A percentile compares a stretch with the other conserved stretches of the same genome.
phyloP scores from a whole-genome alignment of 345 rosid genomes.

The Sisymbrium altissimum region DNA sequence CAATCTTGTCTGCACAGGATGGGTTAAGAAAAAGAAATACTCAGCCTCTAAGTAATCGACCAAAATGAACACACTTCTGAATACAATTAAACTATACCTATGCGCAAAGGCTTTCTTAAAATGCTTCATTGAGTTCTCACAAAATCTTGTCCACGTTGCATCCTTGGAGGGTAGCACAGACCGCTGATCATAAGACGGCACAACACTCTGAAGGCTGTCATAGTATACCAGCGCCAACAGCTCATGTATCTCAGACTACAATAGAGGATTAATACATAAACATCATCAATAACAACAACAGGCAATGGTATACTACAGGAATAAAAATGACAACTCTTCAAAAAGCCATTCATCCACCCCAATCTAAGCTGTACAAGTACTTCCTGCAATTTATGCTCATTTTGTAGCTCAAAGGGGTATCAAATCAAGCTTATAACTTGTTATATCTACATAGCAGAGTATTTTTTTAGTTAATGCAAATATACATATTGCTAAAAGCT shows the following conservation, averaged over 20 bases:
- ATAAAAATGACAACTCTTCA: slow-evolving; percentile 5
- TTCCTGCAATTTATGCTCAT: slow-evolving; percentile 7
- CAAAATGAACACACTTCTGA: slow-evolving; percentile 12
- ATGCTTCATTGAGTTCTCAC: slow-evolving; percentile 85
- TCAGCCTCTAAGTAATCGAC: slow-evolving; percentile 7
- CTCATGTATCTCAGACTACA: slow-evolving; percentile 90
- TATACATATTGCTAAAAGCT: background rate
- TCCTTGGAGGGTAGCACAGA: slow-evolving; percentile 73
- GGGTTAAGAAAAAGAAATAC: background rate
- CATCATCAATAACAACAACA: slow-evolving; percentile 26
- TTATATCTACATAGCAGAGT: background rate
- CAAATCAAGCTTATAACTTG: slow-evolving; percentile 2
- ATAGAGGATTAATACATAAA: slow-evolving; percentile 30
- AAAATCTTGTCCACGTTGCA: slow-evolving; percentile 66
- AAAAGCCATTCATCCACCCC: slow-evolving; percentile 13
- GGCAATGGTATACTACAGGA: background rate
- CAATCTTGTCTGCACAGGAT: slow-evolving; percentile 73
- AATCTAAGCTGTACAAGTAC: background rate
- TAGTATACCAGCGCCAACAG: slow-evolving; percentile 92
- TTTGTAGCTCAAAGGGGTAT: background rate
- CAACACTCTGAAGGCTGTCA: slow-evolving; percentile 98
- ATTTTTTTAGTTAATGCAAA: background rate
- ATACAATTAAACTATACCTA: slow-evolving; percentile 47
- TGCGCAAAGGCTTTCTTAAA: slow-evolving; percentile 81
- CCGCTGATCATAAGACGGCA: slow-evolving; percentile 87